A percentile compares a stretch with the other conserved stretches of the same genome.
Conservation (phyloP, 225 moss, liverwort and hornwort species). For the Bryum argenteum region DNA sequence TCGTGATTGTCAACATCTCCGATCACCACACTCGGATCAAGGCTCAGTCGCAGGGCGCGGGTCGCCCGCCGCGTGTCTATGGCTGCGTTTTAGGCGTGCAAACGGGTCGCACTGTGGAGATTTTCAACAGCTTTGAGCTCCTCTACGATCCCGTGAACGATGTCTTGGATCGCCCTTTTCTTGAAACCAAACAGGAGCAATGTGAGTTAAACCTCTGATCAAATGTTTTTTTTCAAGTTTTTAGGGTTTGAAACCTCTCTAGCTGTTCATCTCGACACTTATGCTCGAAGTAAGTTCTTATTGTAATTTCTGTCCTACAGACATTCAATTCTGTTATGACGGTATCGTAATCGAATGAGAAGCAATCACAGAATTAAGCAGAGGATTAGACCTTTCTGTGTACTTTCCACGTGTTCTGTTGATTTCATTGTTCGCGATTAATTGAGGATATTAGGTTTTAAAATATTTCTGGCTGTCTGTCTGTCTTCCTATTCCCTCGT, state of each 20-base stretch:
- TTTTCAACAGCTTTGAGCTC: conserved; percentile 98
- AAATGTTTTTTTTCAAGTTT: background rate
- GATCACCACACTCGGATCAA: conserved; percentile 94
- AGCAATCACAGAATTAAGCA: background rate
- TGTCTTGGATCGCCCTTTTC: conserved; percentile 82
- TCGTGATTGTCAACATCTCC: conserved; percentile 95
- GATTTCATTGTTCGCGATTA: no score
- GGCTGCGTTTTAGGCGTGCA: conserved; percentile 96
- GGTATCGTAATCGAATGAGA: background rate
- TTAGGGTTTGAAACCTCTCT: conserved; percentile 7
- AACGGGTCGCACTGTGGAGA: conserved; percentile 91
- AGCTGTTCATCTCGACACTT: background rate
- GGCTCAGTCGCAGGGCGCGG: conserved; percentile 64
- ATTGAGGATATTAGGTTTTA: no score
- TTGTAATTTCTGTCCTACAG: no score
- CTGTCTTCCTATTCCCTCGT: background rate
- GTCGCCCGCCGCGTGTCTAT: conserved; percentile 70
- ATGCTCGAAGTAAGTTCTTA: background rate
- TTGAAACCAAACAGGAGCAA: conserved; percentile 98
- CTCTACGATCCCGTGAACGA: conserved; percentile 63
- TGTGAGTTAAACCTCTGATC: conserved; percentile 48
- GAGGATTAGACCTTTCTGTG: background rate
- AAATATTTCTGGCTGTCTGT: background rate
- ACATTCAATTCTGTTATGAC: background rate
- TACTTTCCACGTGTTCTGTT: no score